Percentiles rank a stretch among this genome's conserved stretches.
Evolutionary conservation across 2,329 filamentous ascomycete genomes (phyloP).

Genomic region (Penicillium capsulatum): DNA sequence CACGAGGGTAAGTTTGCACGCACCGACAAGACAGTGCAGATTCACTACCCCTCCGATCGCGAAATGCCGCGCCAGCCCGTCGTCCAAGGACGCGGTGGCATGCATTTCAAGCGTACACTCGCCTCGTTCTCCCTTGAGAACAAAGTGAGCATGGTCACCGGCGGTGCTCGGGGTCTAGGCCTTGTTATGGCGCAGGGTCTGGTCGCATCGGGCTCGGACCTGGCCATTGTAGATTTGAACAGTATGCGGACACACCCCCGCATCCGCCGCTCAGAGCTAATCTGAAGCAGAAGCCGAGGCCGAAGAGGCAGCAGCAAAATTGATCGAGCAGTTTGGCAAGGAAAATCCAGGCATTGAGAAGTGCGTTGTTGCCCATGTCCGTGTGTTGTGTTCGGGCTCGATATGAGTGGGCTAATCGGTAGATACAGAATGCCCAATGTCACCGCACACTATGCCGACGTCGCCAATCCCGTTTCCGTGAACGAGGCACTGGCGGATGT

Average conservation of each 20-base stretch:
- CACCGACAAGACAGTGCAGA: constrained; percentile 71
- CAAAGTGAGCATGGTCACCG: constrained; percentile 79
- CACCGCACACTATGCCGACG: constrained; percentile 86
- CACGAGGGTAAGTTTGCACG: constrained; percentile 69
- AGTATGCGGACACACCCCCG: constrained; percentile 52
- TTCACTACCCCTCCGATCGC: constrained; percentile 72
- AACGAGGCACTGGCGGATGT: constrained; percentile 68
- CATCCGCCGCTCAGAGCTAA: neutral
- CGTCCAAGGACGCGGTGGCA: constrained; percentile 70
- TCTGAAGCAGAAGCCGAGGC: constrained; percentile 68
- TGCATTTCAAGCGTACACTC: constrained; percentile 80
- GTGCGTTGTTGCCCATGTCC: constrained; percentile 41
- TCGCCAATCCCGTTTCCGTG: constrained; percentile 75
- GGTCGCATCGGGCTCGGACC: constrained; percentile 79
- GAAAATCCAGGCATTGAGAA: constrained; percentile 72
- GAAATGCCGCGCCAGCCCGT: constrained; percentile 68
- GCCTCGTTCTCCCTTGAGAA: constrained; percentile 82
- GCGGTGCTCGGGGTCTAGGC: constrained; percentile 82
- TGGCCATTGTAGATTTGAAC: constrained; percentile 92
- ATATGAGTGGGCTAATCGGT: neutral
- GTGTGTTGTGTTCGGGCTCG: neutral
- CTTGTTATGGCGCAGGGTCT: constrained; percentile 91
- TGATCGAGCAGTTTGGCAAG: constrained; percentile 70
- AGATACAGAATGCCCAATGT: constrained; percentile 66
- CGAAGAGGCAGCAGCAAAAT: constrained; percentile 65